phyloP scores from a whole-genome alignment of 257 asterid species.

The Gardenia jasminoides region DNA sequence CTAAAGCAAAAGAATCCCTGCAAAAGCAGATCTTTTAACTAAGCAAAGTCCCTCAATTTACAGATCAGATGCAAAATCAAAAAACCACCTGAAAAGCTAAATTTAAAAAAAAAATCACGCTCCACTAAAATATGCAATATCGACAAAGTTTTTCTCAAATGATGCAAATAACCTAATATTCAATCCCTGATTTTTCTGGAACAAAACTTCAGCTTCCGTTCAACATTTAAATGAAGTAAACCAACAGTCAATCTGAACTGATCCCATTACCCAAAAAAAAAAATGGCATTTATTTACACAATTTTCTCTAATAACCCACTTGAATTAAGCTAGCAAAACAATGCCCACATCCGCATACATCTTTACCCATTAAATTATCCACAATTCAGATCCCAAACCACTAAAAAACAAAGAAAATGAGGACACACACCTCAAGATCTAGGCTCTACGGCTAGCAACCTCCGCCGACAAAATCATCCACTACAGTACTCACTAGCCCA shows the following conservation, averaged over 20 bases:
- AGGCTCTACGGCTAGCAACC: neutral
- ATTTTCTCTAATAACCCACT: neutral
- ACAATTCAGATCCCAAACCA: neutral
- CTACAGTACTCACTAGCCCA: constrained; percentile 18
- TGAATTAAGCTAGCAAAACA: neutral
- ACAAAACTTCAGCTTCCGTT: neutral
- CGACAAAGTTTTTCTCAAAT: neutral
- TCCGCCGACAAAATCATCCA: constrained; percentile 18
- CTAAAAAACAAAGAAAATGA: neutral
- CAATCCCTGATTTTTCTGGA: neutral
- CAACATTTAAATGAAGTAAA: constrained; percentile 4
- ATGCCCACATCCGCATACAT: neutral
- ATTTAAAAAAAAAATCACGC: neutral
- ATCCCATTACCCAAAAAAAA: neutral
- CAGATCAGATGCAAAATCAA: constrained; percentile 41
- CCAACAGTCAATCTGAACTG: constrained; percentile 11
- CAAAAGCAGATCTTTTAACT: neutral
- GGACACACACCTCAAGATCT: constrained; percentile 40
- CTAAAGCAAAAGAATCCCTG: constrained; percentile 5
- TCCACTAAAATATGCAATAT: neutral
- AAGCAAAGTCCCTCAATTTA: constrained; percentile 11
- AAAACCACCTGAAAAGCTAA: constrained; percentile 6
- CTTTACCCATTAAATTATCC: neutral
- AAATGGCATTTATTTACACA: neutral
- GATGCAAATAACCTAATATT: neutral